phyloP scores from a whole-genome alignment of 257 asterid species.

The Catharanthus roseus region DNA sequence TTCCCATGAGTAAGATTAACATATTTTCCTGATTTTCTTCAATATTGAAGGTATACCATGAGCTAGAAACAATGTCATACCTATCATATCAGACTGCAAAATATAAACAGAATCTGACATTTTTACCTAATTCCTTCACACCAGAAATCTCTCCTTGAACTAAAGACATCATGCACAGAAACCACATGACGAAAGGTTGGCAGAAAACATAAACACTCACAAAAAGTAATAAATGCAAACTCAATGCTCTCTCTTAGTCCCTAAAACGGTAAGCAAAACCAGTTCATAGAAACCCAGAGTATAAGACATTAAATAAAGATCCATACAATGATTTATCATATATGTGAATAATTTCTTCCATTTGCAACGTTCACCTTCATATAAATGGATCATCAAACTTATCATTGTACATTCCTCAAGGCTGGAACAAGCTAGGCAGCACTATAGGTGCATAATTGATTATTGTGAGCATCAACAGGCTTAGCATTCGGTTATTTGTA shows the following conservation, averaged over 20 bases:
- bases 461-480: neutral
- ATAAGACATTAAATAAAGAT: neutral
- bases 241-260: neutral
- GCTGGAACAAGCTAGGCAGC: neutral
- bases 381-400: neutral
- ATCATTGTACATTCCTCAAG: neutral
- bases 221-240: neutral
- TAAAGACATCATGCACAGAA: too few species aligned
- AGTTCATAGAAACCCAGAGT: neutral
- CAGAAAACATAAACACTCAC: neutral
- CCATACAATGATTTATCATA: neutral
- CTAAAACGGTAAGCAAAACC: neutral
- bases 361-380: neutral
- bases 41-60: neutral
- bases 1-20: too few species aligned
- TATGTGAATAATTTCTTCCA: neutral
- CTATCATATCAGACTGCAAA: neutral
- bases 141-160: neutral
- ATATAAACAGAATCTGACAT: neutral
- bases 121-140: neutral
- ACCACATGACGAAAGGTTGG: neutral
- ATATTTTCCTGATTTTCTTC: neutral
- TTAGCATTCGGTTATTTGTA: neutral
- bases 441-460: neutral
- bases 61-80: neutral